Conservation (phyloP, 179 eudicot species). For the Dionaea muscipula region DNA sequence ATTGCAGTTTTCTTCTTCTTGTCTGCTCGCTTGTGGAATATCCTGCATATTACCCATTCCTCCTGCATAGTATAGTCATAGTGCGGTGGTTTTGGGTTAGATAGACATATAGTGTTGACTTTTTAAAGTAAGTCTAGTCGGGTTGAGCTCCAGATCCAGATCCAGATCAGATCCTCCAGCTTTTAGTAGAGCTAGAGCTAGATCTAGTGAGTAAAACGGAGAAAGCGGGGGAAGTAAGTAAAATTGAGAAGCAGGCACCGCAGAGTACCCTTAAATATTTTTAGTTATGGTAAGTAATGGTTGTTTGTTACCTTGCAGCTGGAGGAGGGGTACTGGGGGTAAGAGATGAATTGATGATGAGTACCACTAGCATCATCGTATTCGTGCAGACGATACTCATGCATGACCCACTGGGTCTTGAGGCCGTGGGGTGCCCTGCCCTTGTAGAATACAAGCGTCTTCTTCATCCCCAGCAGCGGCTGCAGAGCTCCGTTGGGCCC, state of each 20-base stretch:
- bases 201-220: too few relatives aligned
- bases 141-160: too few relatives aligned
- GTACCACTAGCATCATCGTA: slow-evolving; percentile 49
- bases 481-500: slow-evolving; percentile 12
- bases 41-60: slow-evolving; percentile 86
- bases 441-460: slow-evolving; percentile 69
- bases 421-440: slow-evolving; percentile 81
- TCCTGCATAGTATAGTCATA: slow-evolving; percentile 27
- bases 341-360: slow-evolving; percentile 31
- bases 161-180: too few relatives aligned
- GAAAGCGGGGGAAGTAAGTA: too few relatives aligned
- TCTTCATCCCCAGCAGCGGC: slow-evolving; percentile 61
- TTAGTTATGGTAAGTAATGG: neutral
- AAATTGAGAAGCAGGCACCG: too few relatives aligned
- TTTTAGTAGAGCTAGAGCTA: too few relatives aligned
- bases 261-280: too few relatives aligned
- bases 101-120: neutral
- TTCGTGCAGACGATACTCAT: slow-evolving; percentile 78
- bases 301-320: neutral
- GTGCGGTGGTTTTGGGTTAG: too few relatives aligned
- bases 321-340: neutral
- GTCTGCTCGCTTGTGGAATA: slow-evolving; percentile 46
- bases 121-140: neutral
- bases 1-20: slow-evolving; percentile 31
- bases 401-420: slow-evolving; percentile 83